Evolutionary conservation across 768 basidiomycete genomes (phyloP), one percentile per base, ranked within the genome.

Genomic region (Pholiota molesta): DNA sequence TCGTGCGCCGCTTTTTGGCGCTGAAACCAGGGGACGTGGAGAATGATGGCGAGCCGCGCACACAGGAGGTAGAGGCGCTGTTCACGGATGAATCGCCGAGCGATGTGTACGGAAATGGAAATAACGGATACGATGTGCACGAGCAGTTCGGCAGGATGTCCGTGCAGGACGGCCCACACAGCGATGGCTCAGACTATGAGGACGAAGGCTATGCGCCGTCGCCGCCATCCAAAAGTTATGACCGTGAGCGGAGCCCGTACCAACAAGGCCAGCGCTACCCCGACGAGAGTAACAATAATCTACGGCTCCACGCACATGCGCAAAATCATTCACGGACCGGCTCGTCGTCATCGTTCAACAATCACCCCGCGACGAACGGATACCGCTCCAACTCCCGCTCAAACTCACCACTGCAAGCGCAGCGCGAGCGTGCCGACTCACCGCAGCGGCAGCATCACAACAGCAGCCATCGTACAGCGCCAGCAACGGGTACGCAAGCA

Each of bases 21-120:
- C 81, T 91, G 17, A 92, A 91, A 69, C 88, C 93, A 1, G 97
- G 97, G 5, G 95, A 98, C 69, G 85, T 90, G 13, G 89, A 88
- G 64, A 87, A 86, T 57, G 83, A 87, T 49, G 80, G 85, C 37
- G 85, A 87, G 4, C 80, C 91, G 10, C 83, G 83, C 14, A 79
- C 78, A 21, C 78, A 80, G 57, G 85, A 88, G 70, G 81, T 92
- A 51, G 83, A 86, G 28, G 81, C 83, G 9, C 72, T 91, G 31
- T 82, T 81, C 65, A 71, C 59, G 13, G 68, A 75, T 60, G 72
- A 70, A 52, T 74, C 78, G 28, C 71, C 73, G 35, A 78, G 81
- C 9, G 77, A 79, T 29, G 71, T 71, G 7, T 79, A 76, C 14
- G 66, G 72, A 16, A 42, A 42, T 5, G 66, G 72, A 16, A 42